Evolutionary conservation across 1,139 yeast genomes (phyloP), one percentile per base, ranked within the genome.

Genomic region (Hansenula lynferdii): DNA sequence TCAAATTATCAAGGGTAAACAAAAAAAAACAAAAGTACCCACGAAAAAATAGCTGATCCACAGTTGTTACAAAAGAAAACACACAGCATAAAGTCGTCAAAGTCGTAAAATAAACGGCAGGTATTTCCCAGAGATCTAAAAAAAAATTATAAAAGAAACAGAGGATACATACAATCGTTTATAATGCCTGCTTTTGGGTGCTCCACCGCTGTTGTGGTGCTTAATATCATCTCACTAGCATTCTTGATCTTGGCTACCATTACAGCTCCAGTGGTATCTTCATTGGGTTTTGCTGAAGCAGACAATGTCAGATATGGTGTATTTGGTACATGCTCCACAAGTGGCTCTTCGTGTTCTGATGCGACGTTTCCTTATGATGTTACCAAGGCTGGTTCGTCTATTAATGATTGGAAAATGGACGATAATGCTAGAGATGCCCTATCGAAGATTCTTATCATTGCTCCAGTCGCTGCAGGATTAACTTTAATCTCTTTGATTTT

Each of bases 401-500:
- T n/a, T n/a, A 57, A 60, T 22, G 68, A 67, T 36, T 76, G 79
- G 67, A 64, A 69, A 39, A 54, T 82, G 56, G 74, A 77, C 21
- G 65, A 72, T 6, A 32, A 62, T 62, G 80, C 86, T 2, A 70
- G 96, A 50, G 72, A 72, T 45, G 69, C 77, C 2, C 70, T 90
- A 40, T 82, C 90, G 3, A 77, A 79, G 49, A 70, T 86, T 37
- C 69, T 92, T 42, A 77, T 90, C 37, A 77, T 86, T 20, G 85
- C 85, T 42, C 95, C 95, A 1, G 74, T 90, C 26, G 87, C 96
- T 6, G 80, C 86, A 12, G 94, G 87, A 1, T 64, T 87, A 52
- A 79, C 39, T 27, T 50, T 26, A 23, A 54, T 30, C 57, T 72
- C 85, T 14, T 69, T 83, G 39, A 48, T 84, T n/a, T 61, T 80